Base-by-base conservation (phyloP, 2,329 filamentous ascomycete genomes). In the Coniochaeta sp. region DNA sequence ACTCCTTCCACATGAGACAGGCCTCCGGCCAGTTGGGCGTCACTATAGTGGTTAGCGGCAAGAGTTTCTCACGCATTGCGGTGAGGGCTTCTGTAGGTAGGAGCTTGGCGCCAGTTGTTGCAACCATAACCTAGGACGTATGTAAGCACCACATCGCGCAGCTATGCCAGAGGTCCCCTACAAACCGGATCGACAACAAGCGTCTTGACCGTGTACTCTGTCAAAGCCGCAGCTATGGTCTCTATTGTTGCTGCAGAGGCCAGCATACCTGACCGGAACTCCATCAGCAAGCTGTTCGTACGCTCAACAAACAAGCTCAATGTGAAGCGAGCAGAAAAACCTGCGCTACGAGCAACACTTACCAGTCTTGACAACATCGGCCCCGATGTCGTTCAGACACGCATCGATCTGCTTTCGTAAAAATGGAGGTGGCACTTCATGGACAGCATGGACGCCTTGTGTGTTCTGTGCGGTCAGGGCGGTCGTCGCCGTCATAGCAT, bases 401-500 rank as follows among this genome's bases (percentile, higher is more conserved):
- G 90, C 89, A 75, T 93, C 88, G 62, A 98, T 92, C 74, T 96
- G 91, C 77, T 90, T 90, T 65, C 80, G 80, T 26, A 97, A 85
- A 73, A 98, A 97, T 5, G 81, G 79, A 0, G 90, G 79, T 0
- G 93, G 93, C 8, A 90, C 84, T 60, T 89, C 77, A 69, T 96
- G 91, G 58, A 98, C 91, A 64, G 83, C 91, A 63, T 86, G 80
- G 16, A 98, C 92, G 5, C 91, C 91, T 59, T 84, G 81, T 0
- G 95, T 99, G 74, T 98, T 96, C 71, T 98, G 95, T 17, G 91
- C 93, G n/a, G 95, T 99, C 70, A 99, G 78, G 22, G 93, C 93
- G 16, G 93, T 96, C 11, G 93, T 97, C 24, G 93, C 91, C 58
- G 93, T 97, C 87, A 97, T 96, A 62, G 91, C 92, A 80, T 98